Base-by-base conservation (phyloP, 2,329 filamentous ascomycete species). In the Fusarium sacchari region DNA sequence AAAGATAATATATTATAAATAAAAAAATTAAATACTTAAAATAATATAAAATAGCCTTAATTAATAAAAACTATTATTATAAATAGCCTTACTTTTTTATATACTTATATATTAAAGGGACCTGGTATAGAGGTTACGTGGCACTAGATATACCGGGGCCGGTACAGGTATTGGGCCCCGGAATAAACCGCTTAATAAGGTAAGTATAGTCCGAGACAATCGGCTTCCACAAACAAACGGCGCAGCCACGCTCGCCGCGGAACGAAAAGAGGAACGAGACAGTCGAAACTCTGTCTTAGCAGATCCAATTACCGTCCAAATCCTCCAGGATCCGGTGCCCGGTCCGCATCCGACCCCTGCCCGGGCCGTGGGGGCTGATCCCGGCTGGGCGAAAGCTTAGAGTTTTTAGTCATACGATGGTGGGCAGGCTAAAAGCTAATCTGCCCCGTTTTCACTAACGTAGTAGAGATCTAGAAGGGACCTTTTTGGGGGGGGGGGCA, bases 321-420 rank as follows among this genome's bases (percentile, higher is more conserved):
- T 53, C 20, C 26, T 60, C 37, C 13, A 53, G 34, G 20, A 49
- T 26, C 34, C 37, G 49, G 47, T 34, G 13, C 20, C n/a, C 59
- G 67, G 67, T 18, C 40, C 59, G 44, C 40, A n/a, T 69, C 59
- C 59, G 36, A 69, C 24, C 67, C 67, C 52, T 69, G 65, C 39
- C 18, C n/a, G 28, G 17, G 26, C 60, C 34, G 50, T 69, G 34
- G 44, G 64, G 65, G 55, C n/a, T 26, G 47, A 37, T 58, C 56
- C 73, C 73, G 73, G 32, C 69, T 73, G 44, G 72, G 66, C 69
- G 42, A 73, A 65, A 65, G 58, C 72, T 75, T 69, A 60, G 47
- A 42, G 42, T 47, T 26, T 43, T n/a, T 37, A 11, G 40, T 68
- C 67, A 62, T 60, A 64, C 62, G 66, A 75, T 64, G 43, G 40